Percentiles rank a stretch among this genome's conserved stretches.
These are phyloP conservation scores for Geosmithia morbida DNA, from an alignment of 2,329 filamentous ascomycete genomes.

Conservation along the genomic window DNA sequence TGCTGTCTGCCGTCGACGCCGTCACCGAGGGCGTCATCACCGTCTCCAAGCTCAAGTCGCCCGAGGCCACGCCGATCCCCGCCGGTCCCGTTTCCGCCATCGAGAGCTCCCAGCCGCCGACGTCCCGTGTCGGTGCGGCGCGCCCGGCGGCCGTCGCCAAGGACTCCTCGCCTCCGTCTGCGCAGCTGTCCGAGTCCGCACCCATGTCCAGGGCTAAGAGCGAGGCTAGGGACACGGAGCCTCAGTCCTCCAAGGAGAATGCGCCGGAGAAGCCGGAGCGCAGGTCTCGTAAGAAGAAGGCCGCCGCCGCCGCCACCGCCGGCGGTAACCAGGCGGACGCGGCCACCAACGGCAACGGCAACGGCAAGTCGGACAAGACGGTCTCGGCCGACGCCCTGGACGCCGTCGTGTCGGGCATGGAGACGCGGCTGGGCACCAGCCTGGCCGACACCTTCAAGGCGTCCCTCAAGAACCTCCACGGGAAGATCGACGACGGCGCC, in stretches of 20 bases:
- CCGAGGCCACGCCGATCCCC: constrained; percentile 22
- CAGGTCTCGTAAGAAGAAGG: constrained; percentile 56
- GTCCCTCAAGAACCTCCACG: constrained; percentile 45
- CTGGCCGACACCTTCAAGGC: constrained; percentile 38
- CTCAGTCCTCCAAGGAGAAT: constrained; percentile 19
- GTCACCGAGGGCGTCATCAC: constrained; percentile 59
- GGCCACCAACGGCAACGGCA: constrained; percentile 21
- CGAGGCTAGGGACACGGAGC: constrained; percentile 34
- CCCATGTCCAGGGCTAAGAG: constrained; percentile 18
- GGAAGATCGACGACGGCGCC: constrained; percentile 51
- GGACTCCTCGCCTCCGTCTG: not conserved
- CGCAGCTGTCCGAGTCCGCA: not conserved
- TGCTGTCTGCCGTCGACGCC: constrained; percentile 65
- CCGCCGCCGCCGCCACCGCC: constrained; percentile 23
- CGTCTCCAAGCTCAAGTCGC: constrained; percentile 53
- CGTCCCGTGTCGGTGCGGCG: constrained; percentile 16
- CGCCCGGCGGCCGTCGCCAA: constrained; percentile 18
- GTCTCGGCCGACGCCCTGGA: constrained; percentile 34
- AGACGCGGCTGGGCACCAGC: constrained; percentile 32
- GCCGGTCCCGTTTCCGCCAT: constrained; percentile 17
- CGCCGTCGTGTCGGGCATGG: constrained; percentile 37
- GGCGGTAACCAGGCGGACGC: constrained; percentile 26
- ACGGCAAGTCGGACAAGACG: constrained; percentile 5
- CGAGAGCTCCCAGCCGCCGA: constrained; percentile 16
- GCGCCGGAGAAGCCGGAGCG: constrained; percentile 46